Conservation (phyloP, 2,329 filamentous ascomycete genomes). For the Juglanconis juglandina region DNA sequence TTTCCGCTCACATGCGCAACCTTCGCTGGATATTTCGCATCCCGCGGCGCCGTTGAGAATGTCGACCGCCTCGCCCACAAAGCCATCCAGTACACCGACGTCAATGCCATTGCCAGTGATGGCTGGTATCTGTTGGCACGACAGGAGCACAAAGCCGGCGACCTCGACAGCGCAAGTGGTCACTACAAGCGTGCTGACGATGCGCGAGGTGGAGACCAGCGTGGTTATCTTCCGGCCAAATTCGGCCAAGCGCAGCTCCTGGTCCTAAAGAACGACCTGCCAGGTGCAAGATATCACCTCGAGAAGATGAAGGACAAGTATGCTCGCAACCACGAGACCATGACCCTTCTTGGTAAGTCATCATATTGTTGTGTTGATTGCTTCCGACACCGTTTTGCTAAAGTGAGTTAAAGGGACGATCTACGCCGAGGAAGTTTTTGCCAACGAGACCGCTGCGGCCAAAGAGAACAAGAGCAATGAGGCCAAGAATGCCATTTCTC, state of each 20-base stretch:
- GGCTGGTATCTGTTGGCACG: slow-evolving; percentile 93
- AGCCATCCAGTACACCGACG: slow-evolving; percentile 92
- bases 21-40: slow-evolving; percentile 86
- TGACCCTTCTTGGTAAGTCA: slow-evolving; percentile 68
- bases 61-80: slow-evolving; percentile 86
- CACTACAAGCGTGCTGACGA: slow-evolving; percentile 90
- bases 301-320: slow-evolving; percentile 86
- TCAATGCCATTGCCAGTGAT: slow-evolving; percentile 94
- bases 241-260: slow-evolving; percentile 90
- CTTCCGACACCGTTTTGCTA: background rate
- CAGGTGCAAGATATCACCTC: slow-evolving; percentile 86
- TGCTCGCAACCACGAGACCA: slow-evolving; percentile 78
- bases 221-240: slow-evolving; percentile 88
- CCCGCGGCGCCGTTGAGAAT: slow-evolving; percentile 73
- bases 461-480: slow-evolving; percentile 87
- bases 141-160: slow-evolving; percentile 81
- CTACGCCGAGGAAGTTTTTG: slow-evolving; percentile 91
- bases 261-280: slow-evolving; percentile 77
- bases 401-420: slow-evolving; percentile 56
- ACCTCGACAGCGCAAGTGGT: slow-evolving; percentile 72
- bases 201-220: slow-evolving; percentile 85
- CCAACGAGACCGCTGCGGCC: slow-evolving; percentile 64
- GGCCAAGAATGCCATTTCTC: slow-evolving; percentile 77
- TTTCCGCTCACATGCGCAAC: slow-evolving; percentile 85
- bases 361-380: background rate